These are phyloP conservation scores for Myxozyma mucilagina DNA, from an alignment of 805 yeast species.

Conservation along the genomic window DNA sequence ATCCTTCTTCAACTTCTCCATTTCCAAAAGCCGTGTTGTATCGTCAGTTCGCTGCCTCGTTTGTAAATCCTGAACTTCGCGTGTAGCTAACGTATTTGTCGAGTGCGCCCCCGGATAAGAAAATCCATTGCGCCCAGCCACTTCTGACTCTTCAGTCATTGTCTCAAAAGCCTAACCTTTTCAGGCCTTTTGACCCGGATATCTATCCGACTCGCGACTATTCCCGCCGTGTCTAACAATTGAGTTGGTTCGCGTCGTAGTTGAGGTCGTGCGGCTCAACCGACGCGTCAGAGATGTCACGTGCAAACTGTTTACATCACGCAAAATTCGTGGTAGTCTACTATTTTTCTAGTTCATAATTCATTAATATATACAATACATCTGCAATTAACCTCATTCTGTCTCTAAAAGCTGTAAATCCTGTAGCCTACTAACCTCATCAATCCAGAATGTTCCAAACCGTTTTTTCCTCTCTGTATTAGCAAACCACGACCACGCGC, in stretches of 20 bases:
- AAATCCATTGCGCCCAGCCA: not conserved
- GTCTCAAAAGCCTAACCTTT: too few relatives aligned
- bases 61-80: conserved; percentile 9
- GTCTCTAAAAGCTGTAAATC: not conserved
- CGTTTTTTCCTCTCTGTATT: conserved; percentile 8
- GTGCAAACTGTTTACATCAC: too few relatives aligned
- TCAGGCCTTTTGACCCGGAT: too few relatives aligned
- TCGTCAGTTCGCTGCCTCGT: conserved; percentile 36
- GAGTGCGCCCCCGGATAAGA: not conserved
- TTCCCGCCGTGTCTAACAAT: too few relatives aligned
- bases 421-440: not conserved
- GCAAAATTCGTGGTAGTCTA: too few relatives aligned
- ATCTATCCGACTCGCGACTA: too few relatives aligned
- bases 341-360: not conserved
- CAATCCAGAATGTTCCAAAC: conserved; percentile 6
- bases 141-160: not conserved
- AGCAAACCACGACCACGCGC: conserved; percentile 31
- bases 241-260: too few relatives aligned
- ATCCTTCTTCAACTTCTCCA: conserved; percentile 31
- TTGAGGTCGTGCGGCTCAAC: too few relatives aligned
- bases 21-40: conserved; percentile 25
- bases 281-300: too few relatives aligned
- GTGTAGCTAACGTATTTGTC: not conserved
- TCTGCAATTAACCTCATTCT: not conserved
- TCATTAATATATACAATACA: not conserved